Base-by-base conservation (phyloP, 2,329 filamentous ascomycete species). In the Aspergillus chevalieri region DNA sequence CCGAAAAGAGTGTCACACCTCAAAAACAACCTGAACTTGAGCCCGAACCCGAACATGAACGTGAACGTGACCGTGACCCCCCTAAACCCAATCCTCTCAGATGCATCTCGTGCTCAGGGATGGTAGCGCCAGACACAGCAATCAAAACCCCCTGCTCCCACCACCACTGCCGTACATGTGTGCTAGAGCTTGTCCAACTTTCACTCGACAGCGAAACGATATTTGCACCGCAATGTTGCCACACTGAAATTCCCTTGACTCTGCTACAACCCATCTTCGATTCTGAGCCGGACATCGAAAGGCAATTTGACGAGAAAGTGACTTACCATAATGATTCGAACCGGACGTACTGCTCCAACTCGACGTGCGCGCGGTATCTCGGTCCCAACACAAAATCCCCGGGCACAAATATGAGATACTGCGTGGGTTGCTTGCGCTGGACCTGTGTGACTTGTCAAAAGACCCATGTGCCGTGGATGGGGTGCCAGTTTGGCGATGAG, bases 201-300 rank as follows among this genome's bases (percentile, higher is more conserved):
- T 48, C 61, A 1, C 46, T 57, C 3, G 50, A 28, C 0, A 59
- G 64, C 26, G 56, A 63, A 36, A 50, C 56, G 1, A 36, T 62
- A 1, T 65, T 60, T 43, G 63, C 64, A n/a, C 61, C 61, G 9
- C 54, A 57, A 14, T 66, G 63, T 46, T 67, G 63, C 44, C 52
- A 54, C 9, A 24, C 56, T 38, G 7, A 39, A 2, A 61, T 65
- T 21, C 48, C 54, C 7, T 39, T 59, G 2, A 39, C 45, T 6
- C 19, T 26, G 10, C 43, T 49, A 14, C 44, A 47, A 2, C n/a
- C 36, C 4, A 50, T 56, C 26, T 42, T 64, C 5, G 44, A 44
- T 8, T 15, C 26, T n/a, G 48, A 46, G 1, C 14, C 53, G 8
- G 48, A 33, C 17, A 39, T 12, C 26, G 12, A 12, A 12, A 9